phyloP scores from a whole-genome alignment of 2,329 filamentous ascomycete species.

The Sclerotiophoma versabilis region DNA sequence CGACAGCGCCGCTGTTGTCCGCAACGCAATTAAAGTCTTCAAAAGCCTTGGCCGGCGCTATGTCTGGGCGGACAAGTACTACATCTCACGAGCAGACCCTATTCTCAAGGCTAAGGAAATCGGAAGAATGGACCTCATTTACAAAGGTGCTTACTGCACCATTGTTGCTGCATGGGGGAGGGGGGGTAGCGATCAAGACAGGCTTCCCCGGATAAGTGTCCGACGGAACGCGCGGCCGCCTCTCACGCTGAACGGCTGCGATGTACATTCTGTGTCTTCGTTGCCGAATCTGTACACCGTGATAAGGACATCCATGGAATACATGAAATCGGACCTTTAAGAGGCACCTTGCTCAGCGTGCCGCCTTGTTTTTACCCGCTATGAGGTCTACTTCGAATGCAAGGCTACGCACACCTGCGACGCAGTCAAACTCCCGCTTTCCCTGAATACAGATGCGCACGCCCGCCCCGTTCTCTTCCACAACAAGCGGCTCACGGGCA shows the following conservation, averaged over 20 bases:
- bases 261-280: constrained; percentile 8
- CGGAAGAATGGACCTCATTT: constrained; percentile 10
- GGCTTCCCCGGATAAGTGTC: constrained; percentile 13
- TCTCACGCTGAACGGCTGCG: neutral
- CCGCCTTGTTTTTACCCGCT: constrained; percentile 20
- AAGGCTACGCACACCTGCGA: constrained; percentile 18
- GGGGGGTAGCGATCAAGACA: constrained; percentile 4
- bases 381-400: constrained; percentile 26
- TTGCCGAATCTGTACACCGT: constrained; percentile 10
- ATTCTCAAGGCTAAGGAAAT: constrained; percentile 13
- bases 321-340: constrained; percentile 25
- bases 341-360: constrained; percentile 19
- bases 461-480: constrained; percentile 8
- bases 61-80: constrained; percentile 22
- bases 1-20: neutral
- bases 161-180: constrained; percentile 15
- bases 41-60: constrained; percentile 3
- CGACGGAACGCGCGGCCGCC: neutral
- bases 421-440: constrained; percentile 11
- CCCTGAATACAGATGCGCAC: constrained; percentile 1
- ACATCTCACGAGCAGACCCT: constrained; percentile 12
- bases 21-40: neutral
- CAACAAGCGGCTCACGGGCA: constrained; percentile 10
- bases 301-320: constrained; percentile 18
- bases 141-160: constrained; percentile 9